Conservation (phyloP, 202 grass and related monocot genomes). For the Schoenoplectus tabernaemontani region DNA sequence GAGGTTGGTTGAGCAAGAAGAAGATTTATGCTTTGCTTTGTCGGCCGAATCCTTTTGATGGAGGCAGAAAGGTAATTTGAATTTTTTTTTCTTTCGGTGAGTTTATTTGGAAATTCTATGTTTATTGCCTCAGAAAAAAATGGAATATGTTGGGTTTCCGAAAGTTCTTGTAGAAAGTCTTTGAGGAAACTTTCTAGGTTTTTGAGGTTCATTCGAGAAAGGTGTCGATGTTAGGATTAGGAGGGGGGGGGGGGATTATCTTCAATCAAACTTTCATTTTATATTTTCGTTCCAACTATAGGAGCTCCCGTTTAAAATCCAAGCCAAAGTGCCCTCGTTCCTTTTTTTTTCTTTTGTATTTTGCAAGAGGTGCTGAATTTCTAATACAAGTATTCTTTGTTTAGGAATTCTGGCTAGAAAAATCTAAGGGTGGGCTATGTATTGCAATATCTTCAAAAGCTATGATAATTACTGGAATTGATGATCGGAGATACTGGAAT, state of each 20-base stretch:
- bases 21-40: constrained; percentile 65
- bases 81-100: too few species aligned
- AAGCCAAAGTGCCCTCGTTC: too few species aligned
- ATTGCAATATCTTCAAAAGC: constrained; percentile 70
- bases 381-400: background rate
- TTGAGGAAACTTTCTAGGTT: too few species aligned
- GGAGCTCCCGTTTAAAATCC: too few species aligned
- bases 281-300: too few species aligned
- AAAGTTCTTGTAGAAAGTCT: background rate
- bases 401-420: constrained; percentile 80
- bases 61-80: constrained; percentile 67
- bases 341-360: background rate
- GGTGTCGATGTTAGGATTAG: too few species aligned
- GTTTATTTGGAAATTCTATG: too few species aligned
- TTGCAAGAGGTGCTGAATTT: background rate
- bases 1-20: constrained; percentile 40
- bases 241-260: too few species aligned
- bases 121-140: too few species aligned
- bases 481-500: constrained; percentile 79
- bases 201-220: too few species aligned
- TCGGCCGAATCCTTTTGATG: constrained; percentile 46
- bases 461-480: constrained; percentile 79
- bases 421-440: constrained; percentile 49
- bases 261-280: too few species aligned
- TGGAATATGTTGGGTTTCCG: background rate